phyloP scores from a whole-genome alignment of 179 eudicot species.

The Patellifolia procumbens region DNA sequence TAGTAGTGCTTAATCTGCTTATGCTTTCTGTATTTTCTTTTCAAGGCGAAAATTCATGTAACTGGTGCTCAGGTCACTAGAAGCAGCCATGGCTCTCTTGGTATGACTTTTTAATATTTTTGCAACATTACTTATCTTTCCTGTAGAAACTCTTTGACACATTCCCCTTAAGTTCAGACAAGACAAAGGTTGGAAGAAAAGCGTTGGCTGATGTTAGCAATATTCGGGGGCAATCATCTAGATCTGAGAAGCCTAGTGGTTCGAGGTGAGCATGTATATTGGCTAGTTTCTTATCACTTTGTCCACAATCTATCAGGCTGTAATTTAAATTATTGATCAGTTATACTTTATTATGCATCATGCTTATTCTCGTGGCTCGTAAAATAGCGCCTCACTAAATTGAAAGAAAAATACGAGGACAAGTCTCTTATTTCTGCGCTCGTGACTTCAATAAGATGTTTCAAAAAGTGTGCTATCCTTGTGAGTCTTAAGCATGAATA shows the following conservation, averaged over 20 bases:
- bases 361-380: background rate
- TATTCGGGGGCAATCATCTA: conserved; percentile 34
- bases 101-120: conserved; percentile 36
- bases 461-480: background rate
- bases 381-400: background rate
- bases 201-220: conserved; percentile 82
- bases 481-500: background rate
- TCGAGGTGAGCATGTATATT: conserved; percentile 38
- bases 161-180: conserved; percentile 27
- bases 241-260: conserved; percentile 36
- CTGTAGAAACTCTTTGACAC: conserved; percentile 8
- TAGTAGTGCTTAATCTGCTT: conserved; percentile 5
- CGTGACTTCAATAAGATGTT: background rate
- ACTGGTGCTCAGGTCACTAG: conserved; percentile 38
- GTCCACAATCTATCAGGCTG: background rate
- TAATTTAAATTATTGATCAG: background rate
- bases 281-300: background rate
- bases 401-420: background rate
- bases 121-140: background rate
- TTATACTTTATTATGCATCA: background rate
- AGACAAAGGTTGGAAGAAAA: conserved; percentile 48
- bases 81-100: conserved; percentile 30
- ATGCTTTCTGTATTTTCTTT: background rate
- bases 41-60: conserved; percentile 31
- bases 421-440: background rate